Percentiles rank a stretch among this genome's conserved stretches.
These are phyloP conservation scores for Blastobotrys robertii DNA, from an alignment of 805 yeast species.

Conservation along the genomic window DNA sequence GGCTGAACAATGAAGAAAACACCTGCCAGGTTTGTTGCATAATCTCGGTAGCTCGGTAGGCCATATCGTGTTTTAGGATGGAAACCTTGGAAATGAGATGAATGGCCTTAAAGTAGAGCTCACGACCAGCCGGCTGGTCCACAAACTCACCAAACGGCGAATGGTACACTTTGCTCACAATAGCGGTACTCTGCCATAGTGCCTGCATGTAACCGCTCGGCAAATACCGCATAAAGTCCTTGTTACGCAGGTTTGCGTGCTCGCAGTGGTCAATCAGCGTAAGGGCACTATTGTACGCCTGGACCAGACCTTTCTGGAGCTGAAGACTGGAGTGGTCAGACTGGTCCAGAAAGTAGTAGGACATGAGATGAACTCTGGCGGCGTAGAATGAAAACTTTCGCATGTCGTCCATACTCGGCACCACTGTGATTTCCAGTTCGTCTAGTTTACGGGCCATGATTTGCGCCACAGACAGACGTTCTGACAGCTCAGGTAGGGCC, in stretches of 20 bases:
- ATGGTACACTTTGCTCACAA: constrained; percentile 68
- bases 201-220: constrained; percentile 70
- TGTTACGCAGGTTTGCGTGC: constrained; percentile 47
- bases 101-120: constrained; percentile 31
- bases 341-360: constrained; percentile 71
- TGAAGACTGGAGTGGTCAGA: constrained; percentile 38
- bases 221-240: constrained; percentile 58
- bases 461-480: constrained; percentile 63
- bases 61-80: constrained; percentile 81
- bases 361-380: constrained; percentile 70
- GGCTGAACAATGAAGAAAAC: constrained; percentile 51
- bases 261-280: constrained; percentile 60
- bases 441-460: constrained; percentile 64
- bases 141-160: constrained; percentile 59
- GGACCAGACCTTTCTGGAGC: constrained; percentile 60
- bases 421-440: constrained; percentile 48
- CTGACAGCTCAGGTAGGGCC: constrained; percentile 57
- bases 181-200: constrained; percentile 87
- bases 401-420: constrained; percentile 44
- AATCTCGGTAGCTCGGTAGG: constrained; percentile 86
- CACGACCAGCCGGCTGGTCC: constrained; percentile 64
- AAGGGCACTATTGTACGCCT: constrained; percentile 71
- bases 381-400: constrained; percentile 60
- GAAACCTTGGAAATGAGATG: constrained; percentile 65
- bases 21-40: constrained; percentile 92